A percentile compares a stretch with the other conserved stretches of the same genome.
Conservation (phyloP, 768 basidiomycete genomes). For the Boletus coccyginus region DNA sequence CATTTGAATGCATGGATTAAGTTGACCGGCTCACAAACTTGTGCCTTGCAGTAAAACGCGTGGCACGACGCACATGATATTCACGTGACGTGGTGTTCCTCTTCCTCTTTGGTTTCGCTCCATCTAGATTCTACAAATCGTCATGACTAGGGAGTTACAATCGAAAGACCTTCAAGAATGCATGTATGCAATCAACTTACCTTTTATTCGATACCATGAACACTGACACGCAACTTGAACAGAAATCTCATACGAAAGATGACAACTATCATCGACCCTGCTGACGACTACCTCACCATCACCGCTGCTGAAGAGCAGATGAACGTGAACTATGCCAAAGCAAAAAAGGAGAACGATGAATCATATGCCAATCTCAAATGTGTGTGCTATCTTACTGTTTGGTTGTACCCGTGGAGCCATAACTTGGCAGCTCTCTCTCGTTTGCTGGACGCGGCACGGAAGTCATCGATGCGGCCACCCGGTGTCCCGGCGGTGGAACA, state of each 20-base stretch:
- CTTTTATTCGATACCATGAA: not conserved
- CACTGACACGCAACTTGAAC: slow-evolving; percentile 5
- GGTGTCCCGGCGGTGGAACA: slow-evolving; percentile 66
- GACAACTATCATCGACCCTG: slow-evolving; percentile 70
- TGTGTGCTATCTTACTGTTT: slow-evolving; percentile 18
- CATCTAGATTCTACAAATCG: not conserved
- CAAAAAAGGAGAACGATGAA: slow-evolving; percentile 69
- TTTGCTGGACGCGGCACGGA: slow-evolving; percentile 63
- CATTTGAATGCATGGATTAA: no score
- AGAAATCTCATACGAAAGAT: slow-evolving; percentile 72
- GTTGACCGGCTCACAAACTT: no score
- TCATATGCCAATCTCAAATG: slow-evolving; percentile 65
- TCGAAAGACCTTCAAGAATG: slow-evolving; percentile 35
- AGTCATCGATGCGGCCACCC: slow-evolving; percentile 66
- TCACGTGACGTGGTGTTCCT: slow-evolving; percentile 1
- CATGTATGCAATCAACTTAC: slow-evolving; percentile 21
- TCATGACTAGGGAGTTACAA: slow-evolving; percentile 30
- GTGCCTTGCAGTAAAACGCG: not conserved
- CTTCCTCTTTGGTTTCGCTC: not conserved
- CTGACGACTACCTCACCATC: slow-evolving; percentile 76
- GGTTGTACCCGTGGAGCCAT: not conserved
- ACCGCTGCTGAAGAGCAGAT: slow-evolving; percentile 72
- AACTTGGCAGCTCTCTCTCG: slow-evolving; percentile 54
- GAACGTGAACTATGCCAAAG: slow-evolving; percentile 49
- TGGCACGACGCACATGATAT: slow-evolving; percentile 15